A percentile compares a stretch with the other conserved stretches of the same genome.
Conservation (phyloP, 257 asterid genomes). For the Solanum chaucha region DNA sequence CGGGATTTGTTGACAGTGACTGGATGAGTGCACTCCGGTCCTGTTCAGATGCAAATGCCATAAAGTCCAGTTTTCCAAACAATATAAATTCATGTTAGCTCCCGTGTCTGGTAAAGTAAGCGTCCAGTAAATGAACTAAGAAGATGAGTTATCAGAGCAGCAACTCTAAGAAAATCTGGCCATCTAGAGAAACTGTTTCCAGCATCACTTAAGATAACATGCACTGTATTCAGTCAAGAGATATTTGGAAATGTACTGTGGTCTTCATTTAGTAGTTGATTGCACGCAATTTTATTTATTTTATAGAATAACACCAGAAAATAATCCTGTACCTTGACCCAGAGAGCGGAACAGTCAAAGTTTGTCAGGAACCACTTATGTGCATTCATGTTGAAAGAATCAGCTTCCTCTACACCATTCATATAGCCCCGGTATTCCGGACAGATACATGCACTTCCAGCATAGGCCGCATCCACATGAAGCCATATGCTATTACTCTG, state of each 20-base stretch:
- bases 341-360: conserved; percentile 90
- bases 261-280: neutral
- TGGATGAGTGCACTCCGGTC: conserved; percentile 78
- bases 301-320: neutral
- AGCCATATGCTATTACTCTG: conserved; percentile 80
- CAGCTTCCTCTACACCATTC: conserved; percentile 75
- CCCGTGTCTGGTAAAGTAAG: neutral
- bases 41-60: conserved; percentile 28
- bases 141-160: neutral
- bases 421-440: conserved; percentile 72
- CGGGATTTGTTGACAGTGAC: conserved; percentile 87
- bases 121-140: neutral
- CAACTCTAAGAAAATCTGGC: neutral
- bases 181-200: neutral
- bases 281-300: neutral
- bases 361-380: conserved; percentile 96
- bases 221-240: neutral
- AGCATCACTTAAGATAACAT: neutral
- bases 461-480: conserved; percentile 98
- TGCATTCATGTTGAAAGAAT: conserved; percentile 94
- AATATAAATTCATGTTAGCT: neutral
- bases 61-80: neutral
- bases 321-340: conserved; percentile 73
- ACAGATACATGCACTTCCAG: conserved; percentile 96
- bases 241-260: neutral